phyloP scores from a whole-genome alignment of 2,329 filamentous ascomycete genomes.

The Metarhizium anisopliae region DNA sequence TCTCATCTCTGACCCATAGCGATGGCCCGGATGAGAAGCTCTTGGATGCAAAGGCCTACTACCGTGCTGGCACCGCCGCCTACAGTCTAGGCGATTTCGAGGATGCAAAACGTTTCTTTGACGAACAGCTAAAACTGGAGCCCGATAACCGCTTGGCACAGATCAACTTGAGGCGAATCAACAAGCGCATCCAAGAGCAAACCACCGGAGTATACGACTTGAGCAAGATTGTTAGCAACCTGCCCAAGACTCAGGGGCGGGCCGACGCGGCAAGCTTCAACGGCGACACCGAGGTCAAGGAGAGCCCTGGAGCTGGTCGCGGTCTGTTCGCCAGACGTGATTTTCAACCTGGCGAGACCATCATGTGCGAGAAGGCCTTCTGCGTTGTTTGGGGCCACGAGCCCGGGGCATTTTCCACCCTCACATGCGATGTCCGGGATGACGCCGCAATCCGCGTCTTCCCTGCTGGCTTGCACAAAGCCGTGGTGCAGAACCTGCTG shows the following conservation, averaged over 20 bases:
- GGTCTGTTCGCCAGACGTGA: constrained; percentile 26
- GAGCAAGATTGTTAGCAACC: constrained; percentile 10
- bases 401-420: constrained; percentile 16
- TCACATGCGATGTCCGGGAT: constrained; percentile 24
- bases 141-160: constrained; percentile 13
- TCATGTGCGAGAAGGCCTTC: constrained; percentile 27
- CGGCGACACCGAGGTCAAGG: constrained; percentile 16
- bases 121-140: constrained; percentile 14
- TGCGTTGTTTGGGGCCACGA: constrained; percentile 23
- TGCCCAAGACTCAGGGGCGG: constrained; percentile 19
- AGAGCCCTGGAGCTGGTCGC: constrained; percentile 16
- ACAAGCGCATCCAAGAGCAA: constrained; percentile 17
- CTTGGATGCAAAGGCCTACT: constrained; percentile 23
- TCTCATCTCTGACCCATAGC: constrained; percentile 17
- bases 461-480: constrained; percentile 21
- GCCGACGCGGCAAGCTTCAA: constrained; percentile 20
- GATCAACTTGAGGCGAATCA: constrained; percentile 11
- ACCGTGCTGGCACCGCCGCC: constrained; percentile 20
- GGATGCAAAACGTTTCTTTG: constrained; percentile 15
- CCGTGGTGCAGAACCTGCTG: constrained; percentile 16
- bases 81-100: constrained; percentile 19
- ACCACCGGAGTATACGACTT: constrained; percentile 14
- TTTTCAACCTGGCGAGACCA: constrained; percentile 19
- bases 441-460: constrained; percentile 18
- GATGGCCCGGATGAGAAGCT: constrained; percentile 5